Conservation (phyloP, 75 land plant genomes). For the Pinus taeda region DNA sequence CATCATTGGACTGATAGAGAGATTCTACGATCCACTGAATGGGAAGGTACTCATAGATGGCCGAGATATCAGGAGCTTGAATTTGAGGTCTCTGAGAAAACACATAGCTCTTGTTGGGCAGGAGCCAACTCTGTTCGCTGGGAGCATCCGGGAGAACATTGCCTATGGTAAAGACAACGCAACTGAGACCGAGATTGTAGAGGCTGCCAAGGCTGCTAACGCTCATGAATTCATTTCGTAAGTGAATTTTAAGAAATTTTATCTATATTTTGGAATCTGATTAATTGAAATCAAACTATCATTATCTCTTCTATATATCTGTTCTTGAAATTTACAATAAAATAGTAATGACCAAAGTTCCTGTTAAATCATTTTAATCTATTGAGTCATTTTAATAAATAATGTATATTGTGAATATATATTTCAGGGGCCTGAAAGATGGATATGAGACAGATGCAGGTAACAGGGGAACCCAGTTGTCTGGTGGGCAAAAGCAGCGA, state of each 20-base stretch:
- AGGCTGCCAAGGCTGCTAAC: slow-evolving; percentile 68
- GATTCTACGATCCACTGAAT: slow-evolving; percentile 66
- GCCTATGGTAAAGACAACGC: slow-evolving; percentile 47
- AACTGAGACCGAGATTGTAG: slow-evolving; percentile 52
- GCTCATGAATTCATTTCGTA: slow-evolving; percentile 73
- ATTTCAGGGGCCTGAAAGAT: slow-evolving; percentile 22
- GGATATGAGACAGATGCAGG: slow-evolving; percentile 72
- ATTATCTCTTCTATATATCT: too few relatives aligned
- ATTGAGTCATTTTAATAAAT: background rate
- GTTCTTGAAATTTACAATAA: too few relatives aligned
- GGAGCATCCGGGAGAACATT: slow-evolving; percentile 67
- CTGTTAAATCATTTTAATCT: background rate
- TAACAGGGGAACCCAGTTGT: slow-evolving; percentile 56
- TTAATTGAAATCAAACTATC: too few relatives aligned
- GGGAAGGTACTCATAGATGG: slow-evolving; percentile 54
- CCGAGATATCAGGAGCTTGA: slow-evolving; percentile 38
- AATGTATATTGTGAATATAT: background rate
- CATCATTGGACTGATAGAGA: slow-evolving; percentile 55
- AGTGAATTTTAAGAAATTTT: background rate
- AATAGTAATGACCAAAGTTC: too few relatives aligned
- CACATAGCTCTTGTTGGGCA: slow-evolving; percentile 68
- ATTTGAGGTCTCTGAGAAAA: slow-evolving; percentile 41
- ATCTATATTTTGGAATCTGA: too few relatives aligned
- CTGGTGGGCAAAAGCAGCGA: slow-evolving; percentile 44
- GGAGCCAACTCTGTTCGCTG: slow-evolving; percentile 74